Percentiles rank a stretch among this genome's conserved stretches.
Evolutionary conservation across 148 eudicot genomes (phyloP).

Genomic region (Cornus kousa): DNA sequence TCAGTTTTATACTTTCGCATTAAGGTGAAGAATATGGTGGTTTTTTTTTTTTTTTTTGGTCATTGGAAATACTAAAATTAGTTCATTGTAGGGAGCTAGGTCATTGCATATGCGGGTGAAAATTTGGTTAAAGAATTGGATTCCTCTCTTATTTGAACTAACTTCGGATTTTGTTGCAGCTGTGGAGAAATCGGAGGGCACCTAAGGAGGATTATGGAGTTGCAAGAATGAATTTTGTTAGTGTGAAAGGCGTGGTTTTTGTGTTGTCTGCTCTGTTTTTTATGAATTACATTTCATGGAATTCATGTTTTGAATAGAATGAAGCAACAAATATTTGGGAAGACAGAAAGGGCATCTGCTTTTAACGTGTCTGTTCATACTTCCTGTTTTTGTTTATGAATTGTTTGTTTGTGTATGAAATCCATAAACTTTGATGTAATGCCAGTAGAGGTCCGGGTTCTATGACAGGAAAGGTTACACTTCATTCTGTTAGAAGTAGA

Average conservation of each 20-base stretch:
- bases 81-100: neutral
- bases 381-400: neutral
- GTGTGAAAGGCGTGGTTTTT: neutral
- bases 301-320: neutral
- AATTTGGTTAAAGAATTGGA: neutral
- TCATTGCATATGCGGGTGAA: neutral
- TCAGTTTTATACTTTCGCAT: neutral
- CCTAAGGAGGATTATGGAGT: slow-evolving; percentile 8
- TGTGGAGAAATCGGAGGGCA: slow-evolving; percentile 32
- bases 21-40: neutral
- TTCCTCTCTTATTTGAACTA: neutral
- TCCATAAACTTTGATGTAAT: neutral
- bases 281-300: neutral
- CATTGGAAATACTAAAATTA: neutral
- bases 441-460: too few relatives aligned
- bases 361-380: neutral
- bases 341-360: too few relatives aligned
- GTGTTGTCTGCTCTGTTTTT: too few relatives aligned
- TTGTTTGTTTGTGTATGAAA: neutral
- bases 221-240: neutral
- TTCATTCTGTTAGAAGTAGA: too few relatives aligned
- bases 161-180: slow-evolving; percentile 14
- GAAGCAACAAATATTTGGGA: neutral
- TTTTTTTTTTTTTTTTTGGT: neutral
- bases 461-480: too few relatives aligned